These are phyloP conservation scores for Aegle marmelos DNA, from an alignment of 345 rosid genomes.

Conservation along the genomic window DNA sequence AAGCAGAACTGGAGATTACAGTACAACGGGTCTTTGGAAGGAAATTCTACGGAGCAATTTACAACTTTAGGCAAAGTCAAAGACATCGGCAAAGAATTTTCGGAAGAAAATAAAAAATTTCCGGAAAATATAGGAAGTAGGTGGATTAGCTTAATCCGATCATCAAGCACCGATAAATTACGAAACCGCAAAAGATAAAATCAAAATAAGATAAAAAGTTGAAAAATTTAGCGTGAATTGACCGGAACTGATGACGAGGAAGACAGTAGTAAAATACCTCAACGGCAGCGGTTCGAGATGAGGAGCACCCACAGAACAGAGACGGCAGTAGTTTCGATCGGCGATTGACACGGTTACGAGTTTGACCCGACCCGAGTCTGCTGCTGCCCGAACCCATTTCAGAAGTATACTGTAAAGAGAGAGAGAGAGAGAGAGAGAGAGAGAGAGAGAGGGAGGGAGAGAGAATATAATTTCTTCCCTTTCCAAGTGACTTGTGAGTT, in stretches of 20 bases:
- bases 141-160: neutral
- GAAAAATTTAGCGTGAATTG: neutral
- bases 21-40: too few species aligned
- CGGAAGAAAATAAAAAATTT: neutral
- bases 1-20: too few species aligned
- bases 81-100: neutral
- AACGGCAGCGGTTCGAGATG: conserved; percentile 31
- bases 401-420: neutral
- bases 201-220: neutral
- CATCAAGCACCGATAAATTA: neutral
- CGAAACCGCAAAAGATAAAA: neutral
- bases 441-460: neutral
- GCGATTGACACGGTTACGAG: conserved; percentile 33
- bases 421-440: neutral
- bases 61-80: neutral
- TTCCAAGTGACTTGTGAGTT: neutral
- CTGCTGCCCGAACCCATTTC: conserved; percentile 57
- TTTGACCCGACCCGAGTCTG: conserved; percentile 32
- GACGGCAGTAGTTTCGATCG: conserved; percentile 29
- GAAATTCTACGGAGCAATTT: too few species aligned
- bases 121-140: neutral
- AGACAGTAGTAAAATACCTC: conserved; percentile 29
- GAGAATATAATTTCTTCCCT: neutral
- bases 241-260: neutral
- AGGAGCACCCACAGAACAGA: conserved; percentile 47